A percentile compares a stretch with the other conserved stretches of the same genome.
Conservation (phyloP, 371 early-diverging fungal species). For the Lichtheimia hyalospora region DNA sequence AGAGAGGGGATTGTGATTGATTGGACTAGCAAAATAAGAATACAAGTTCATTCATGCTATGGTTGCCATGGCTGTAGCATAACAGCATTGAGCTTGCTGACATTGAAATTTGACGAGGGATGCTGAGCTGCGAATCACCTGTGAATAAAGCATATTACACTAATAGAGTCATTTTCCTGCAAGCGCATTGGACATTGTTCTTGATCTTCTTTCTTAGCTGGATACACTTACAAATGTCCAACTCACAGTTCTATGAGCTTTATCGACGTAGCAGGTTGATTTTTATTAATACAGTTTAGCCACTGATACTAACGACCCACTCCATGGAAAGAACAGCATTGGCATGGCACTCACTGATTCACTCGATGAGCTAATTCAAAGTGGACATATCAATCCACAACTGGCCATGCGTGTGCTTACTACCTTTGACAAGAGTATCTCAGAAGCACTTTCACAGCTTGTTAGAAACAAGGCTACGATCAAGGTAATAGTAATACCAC, state of each 20-base stretch:
- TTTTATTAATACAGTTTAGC: not conserved
- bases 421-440: conserved; percentile 66
- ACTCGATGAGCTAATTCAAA: conserved; percentile 90
- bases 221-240: conserved; percentile 24
- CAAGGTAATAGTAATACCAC: conserved; percentile 24
- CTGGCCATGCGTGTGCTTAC: conserved; percentile 90
- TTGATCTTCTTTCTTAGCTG: conserved; percentile 5
- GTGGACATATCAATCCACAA: conserved; percentile 92
- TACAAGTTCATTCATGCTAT: no score
- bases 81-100: no score
- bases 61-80: no score
- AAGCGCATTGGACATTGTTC: not conserved
- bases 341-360: conserved; percentile 94
- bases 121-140: no score
- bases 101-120: no score
- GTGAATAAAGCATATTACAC: no score
- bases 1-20: no score
- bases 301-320: not conserved
- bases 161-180: no score
- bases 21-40: no score
- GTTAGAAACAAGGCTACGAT: conserved; percentile 48
- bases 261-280: conserved; percentile 52
- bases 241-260: conserved; percentile 42
- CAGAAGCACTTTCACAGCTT: conserved; percentile 42
- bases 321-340: conserved; percentile 50